Evolutionary conservation across 768 basidiomycete species (phyloP), one percentile per base, ranked within the genome.

Genomic region (Lactarius quietus): DNA sequence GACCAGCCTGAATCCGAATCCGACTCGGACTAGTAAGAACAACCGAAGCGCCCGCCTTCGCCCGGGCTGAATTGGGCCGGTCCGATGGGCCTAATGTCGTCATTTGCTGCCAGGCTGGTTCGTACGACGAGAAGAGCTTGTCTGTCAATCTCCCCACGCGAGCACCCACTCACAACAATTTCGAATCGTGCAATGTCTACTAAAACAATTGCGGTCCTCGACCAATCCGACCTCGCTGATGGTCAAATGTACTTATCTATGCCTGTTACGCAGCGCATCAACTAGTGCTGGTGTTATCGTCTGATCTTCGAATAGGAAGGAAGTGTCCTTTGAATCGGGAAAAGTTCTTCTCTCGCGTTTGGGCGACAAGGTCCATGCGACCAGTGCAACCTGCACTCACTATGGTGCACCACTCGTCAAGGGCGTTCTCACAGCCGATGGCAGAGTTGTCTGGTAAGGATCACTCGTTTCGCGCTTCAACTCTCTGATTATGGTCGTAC

Each of bases 381-480:
- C 89, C 0, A 88, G 86, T 66, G 90, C 90, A 3, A 89, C 84
- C 75, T 96, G 94, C 76, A 95, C 93, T 2, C 94, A 96, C 74
- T 95, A 94, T 73, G 94, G 94, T 14, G 93, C 93, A 3, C 92
- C 93, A 1, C 81, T 95, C 3, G 86, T 81, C 6, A 93, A 92
- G 75, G 93, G 93, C 59, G 87, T 93, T 12, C 78, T 94, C 61
- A 84, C 88, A 9, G 81, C 88, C 38, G 88, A 90, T 73, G 93
- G 90, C 12, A 79, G 90, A 65, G 83, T 95, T 23, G 85, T 90
- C 57, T 95, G 93, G 87, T 86, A 72, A 57, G 84, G 74, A 31
- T 63, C 23, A 54, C 33, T 39, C 36, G 12, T 63, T n/a, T 51
- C 41, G 48, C 62, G 3, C 15, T 3, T 51, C 65, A 54, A 23